Evolutionary conservation across 768 basidiomycete species (phyloP).

Genomic region (Phallus indusiatus): DNA sequence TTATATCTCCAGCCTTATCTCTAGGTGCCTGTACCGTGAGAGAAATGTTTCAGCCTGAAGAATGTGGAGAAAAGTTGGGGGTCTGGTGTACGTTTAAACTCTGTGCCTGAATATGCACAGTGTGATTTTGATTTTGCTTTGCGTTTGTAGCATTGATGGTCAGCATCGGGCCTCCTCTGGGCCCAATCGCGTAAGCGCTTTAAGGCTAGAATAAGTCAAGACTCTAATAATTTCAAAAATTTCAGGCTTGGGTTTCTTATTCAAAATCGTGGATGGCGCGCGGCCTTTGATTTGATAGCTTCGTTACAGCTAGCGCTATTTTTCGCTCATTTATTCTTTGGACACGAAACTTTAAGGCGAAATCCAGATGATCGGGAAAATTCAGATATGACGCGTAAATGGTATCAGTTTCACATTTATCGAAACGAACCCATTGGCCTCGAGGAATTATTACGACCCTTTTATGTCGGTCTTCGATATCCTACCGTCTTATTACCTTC

Average conservation of each 20-base stretch:
- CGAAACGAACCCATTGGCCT: not conserved
- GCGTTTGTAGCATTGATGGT: not conserved
- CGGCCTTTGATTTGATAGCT: constrained; percentile 4
- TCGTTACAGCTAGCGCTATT: constrained; percentile 3
- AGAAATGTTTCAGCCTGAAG: not conserved
- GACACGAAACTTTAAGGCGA: constrained; percentile 7
- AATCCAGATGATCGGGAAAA: not conserved
- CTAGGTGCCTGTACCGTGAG: constrained; percentile 1
- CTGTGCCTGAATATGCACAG: not conserved
- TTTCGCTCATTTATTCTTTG: constrained; percentile 10
- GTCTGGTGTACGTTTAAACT: not conserved
- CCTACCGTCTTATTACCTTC: not conserved
- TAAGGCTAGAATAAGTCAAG: not conserved
- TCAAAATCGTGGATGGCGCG: constrained; percentile 8
- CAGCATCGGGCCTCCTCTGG: not conserved
- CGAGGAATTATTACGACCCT: not conserved
- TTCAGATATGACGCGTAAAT: not conserved
- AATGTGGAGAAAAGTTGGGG: not conserved
- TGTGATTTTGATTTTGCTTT: not conserved
- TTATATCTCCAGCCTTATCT: not conserved
- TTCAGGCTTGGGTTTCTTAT: constrained; percentile 5
- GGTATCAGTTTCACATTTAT: not conserved
- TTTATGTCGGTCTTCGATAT: not conserved
- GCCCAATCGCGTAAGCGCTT: not conserved
- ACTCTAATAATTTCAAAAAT: too few relatives aligned